Evolutionary conservation across 257 asterid species (phyloP), one percentile per base, ranked within the genome.

Genomic region (Solanum sejunctum): DNA sequence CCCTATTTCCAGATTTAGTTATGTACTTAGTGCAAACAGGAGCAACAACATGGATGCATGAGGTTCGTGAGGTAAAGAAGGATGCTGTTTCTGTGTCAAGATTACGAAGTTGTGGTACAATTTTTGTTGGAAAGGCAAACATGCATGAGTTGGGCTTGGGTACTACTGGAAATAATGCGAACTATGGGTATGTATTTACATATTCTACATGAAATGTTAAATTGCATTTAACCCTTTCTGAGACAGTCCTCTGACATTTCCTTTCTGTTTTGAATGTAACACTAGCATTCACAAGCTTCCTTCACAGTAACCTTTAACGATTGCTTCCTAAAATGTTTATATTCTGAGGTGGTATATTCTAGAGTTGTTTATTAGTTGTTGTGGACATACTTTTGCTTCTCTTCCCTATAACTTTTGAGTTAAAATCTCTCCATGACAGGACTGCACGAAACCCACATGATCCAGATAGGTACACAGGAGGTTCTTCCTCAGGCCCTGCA

Each of bases 131-230:
- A 83, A 97, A 97, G 88, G 99, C 99, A 83, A 97, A 95, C 91
- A 97, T 97, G 99, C 98, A 97, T 91, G 99, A 97, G 88, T 81
- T 97, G 88, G 99, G 99, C 72, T 81, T 97, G 90, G 99, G 99
- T 39, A 93, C 98, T 7, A 94, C 98, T 28, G 99, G 99, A 90
- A 97, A 94, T 84, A 97, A 97, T 87, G 93, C 99, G 86, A 95
- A 97, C 87, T 66, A 95, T 69, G 99, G 99, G 99, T 97, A 92
- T 80, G 89, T 82, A 81, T 60, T 85, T 85, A 13, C 85, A 8
- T 20, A 84, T 32, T 61, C 17, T 51, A 26, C 64, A 52, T 5
- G 82, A 23, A 77, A 51, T 77, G 63, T 51, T 51, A 16, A 77
- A 77, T 51, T 77, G 45, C 82, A 49, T 51, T 16, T 77, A 28